These are phyloP conservation scores for Bacidia rubella DNA, from an alignment of 495 filamentous ascomycete genomes.

Conservation along the genomic window DNA sequence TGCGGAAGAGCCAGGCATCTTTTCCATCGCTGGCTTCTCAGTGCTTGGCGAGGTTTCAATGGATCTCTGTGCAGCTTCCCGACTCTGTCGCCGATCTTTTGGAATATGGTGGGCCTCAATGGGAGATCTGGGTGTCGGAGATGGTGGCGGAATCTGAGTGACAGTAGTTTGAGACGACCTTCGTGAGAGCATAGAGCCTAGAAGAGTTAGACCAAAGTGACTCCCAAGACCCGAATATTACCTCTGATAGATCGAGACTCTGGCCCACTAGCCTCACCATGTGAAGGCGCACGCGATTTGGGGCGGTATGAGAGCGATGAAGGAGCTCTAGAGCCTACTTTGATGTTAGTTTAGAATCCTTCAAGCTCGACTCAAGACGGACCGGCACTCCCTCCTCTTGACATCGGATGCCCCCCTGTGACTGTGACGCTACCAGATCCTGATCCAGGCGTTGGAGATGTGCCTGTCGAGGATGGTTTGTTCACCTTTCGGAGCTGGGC, in stretches of 20 bases:
- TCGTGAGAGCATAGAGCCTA: constrained; percentile 25
- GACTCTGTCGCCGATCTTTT: constrained; percentile 9
- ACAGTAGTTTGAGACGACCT: constrained; percentile 32
- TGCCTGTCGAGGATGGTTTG: constrained; percentile 31
- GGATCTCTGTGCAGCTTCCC: constrained; percentile 9
- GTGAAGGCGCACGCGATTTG: constrained; percentile 38
- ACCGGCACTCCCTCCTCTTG: constrained; percentile 44
- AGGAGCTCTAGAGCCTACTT: constrained; percentile 38
- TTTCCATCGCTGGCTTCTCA: constrained; percentile 15
- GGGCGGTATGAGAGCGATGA: constrained; percentile 49
- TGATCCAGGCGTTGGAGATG: constrained; percentile 36
- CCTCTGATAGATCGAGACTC: constrained; percentile 1
- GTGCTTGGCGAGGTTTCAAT: constrained; percentile 8
- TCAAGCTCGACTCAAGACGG: constrained; percentile 15
- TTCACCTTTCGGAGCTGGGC: constrained; percentile 77
- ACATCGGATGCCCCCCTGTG: constrained; percentile 42
- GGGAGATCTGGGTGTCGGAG: constrained; percentile 7
- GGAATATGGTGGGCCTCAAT: constrained; percentile 4
- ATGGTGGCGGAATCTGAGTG: constrained; percentile 24
- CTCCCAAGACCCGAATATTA: neutral
- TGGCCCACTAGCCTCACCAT: constrained; percentile 12
- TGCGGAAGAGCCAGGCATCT: constrained; percentile 17
- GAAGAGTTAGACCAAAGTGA: neutral
- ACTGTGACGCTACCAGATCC: constrained; percentile 32
- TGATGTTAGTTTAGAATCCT: constrained; percentile 5